A percentile compares a stretch with the other conserved stretches of the same genome.
Conservation (phyloP, 2,329 filamentous ascomycete genomes). For the Tolypocladium ovalisporum region DNA sequence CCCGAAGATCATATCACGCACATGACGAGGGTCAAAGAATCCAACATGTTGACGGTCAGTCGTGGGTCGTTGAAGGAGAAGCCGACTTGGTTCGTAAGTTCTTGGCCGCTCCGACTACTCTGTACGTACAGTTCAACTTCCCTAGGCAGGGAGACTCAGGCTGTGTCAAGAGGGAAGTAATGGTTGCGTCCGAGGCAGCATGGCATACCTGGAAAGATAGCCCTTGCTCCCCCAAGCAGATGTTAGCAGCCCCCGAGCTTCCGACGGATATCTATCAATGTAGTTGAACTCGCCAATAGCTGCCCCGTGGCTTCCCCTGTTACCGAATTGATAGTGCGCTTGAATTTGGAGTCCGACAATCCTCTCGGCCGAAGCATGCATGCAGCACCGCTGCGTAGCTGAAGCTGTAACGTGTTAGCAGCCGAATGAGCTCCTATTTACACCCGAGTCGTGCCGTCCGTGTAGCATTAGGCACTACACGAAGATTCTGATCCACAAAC, state of each 20-base stretch:
- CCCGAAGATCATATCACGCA: neutral
- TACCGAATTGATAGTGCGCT: neutral
- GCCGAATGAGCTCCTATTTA: neutral
- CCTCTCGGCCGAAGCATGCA: too few species aligned
- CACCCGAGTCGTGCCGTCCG: neutral
- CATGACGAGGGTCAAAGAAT: neutral
- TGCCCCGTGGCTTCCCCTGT: neutral
- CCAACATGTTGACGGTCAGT: too few species aligned
- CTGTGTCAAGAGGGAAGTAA: neutral
- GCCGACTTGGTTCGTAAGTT: neutral
- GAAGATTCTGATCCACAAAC: too few species aligned
- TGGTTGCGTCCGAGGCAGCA: neutral
- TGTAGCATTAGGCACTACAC: neutral
- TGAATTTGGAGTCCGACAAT: neutral
- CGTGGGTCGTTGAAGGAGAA: neutral
- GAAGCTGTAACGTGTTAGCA: neutral
- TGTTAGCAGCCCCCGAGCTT: neutral
- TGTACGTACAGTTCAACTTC: too few species aligned
- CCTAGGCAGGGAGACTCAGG: neutral
- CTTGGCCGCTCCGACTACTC: neutral
- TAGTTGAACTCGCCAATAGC: neutral
- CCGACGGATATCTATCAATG: neutral
- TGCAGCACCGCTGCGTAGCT: neutral
- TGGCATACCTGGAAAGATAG: neutral
- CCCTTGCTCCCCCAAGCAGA: neutral